These are phyloP conservation scores for Cadophora sp. DNA, from an alignment of 2,329 filamentous ascomycete species.

Conservation along the genomic window DNA sequence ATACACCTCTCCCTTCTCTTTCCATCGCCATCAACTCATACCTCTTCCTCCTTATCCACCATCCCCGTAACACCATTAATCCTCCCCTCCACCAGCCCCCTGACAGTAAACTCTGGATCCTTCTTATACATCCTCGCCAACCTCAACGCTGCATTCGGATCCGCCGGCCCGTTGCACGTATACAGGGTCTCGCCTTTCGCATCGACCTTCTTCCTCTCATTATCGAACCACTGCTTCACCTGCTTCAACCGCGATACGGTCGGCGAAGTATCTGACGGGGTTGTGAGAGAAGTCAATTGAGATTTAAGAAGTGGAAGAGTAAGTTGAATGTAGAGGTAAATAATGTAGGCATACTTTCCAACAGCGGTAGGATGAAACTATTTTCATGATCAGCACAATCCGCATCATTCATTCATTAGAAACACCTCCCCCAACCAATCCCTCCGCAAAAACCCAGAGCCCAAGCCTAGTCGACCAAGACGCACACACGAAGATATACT, in stretches of 20 bases:
- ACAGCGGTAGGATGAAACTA: background rate
- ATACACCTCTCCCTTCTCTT: no score
- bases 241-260: background rate
- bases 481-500: background rate
- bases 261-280: background rate
- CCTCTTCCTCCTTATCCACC: background rate
- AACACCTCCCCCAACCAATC: no score
- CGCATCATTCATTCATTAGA: background rate
- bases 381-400: background rate
- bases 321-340: background rate
- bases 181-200: background rate
- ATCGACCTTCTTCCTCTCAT: constrained; percentile 1
- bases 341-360: background rate
- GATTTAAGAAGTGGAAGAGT: background rate
- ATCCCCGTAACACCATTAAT: background rate
- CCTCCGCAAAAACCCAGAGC: background rate
- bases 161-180: background rate
- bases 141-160: background rate
- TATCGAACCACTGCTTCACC: constrained; percentile 2
- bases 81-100: background rate
- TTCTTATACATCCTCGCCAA: background rate
- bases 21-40: background rate
- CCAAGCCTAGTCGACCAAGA: background rate
- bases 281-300: background rate
- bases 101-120: background rate